These are phyloP conservation scores for Ophiostoma sp. DNA, from an alignment of 2,329 filamentous ascomycete species.

Conservation along the genomic window DNA sequence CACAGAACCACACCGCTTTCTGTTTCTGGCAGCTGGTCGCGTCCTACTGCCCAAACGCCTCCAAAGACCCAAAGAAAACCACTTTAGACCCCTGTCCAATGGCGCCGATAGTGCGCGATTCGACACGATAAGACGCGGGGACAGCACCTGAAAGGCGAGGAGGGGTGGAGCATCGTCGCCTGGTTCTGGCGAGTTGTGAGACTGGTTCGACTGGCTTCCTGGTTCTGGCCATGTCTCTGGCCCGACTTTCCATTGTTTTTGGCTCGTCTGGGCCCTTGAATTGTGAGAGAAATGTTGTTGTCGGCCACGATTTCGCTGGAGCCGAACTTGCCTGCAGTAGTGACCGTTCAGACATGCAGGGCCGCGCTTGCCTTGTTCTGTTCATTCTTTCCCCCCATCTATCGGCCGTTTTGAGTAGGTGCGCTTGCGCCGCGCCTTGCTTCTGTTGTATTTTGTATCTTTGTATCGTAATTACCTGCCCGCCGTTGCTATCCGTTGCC, in stretches of 20 bases:
- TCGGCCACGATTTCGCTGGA: not conserved
- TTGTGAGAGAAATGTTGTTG: not conserved
- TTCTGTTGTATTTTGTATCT: not conserved
- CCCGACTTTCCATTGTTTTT: not conserved
- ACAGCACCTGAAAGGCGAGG: not conserved
- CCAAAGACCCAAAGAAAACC: not conserved
- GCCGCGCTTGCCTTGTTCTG: not conserved
- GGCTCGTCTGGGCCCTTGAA: not conserved
- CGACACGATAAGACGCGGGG: conserved; percentile 18
- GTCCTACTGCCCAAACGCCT: not conserved
- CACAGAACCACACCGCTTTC: conserved; percentile 20
- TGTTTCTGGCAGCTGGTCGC: conserved; percentile 21
- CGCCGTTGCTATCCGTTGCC: not conserved
- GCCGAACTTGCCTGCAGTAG: conserved; percentile 6
- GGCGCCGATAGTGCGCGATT: conserved; percentile 7
- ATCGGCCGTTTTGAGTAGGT: conserved; percentile 14
- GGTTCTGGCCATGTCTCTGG: not conserved
- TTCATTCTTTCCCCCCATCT: too few relatives aligned
- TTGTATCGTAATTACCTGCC: not conserved
- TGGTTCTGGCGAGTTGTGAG: not conserved
- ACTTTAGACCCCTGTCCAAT: conserved; percentile 16
- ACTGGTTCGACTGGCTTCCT: not conserved
- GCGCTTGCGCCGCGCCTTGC: not conserved
- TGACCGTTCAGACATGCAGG: conserved; percentile 12
- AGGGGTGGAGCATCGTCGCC: conserved; percentile 2